Evolutionary conservation across 352 stramenopile genomes (phyloP).

Genomic region (Phytophthora chlamydospora): DNA sequence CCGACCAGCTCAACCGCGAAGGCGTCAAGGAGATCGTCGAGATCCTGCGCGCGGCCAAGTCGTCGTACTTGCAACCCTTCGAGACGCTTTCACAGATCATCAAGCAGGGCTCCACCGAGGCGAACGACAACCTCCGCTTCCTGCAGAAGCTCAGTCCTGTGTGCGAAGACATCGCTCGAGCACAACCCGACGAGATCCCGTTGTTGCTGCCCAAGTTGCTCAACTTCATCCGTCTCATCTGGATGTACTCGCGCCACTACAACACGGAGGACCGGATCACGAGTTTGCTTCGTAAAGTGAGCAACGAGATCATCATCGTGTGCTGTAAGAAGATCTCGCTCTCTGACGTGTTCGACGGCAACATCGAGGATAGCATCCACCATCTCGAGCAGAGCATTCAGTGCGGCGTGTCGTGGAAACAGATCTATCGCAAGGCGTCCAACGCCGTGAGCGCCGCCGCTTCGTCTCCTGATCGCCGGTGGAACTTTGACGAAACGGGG

Average conservation of each 20-base stretch:
- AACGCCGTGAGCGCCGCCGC: constrained; percentile 69
- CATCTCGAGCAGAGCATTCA: constrained; percentile 93
- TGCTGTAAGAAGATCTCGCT: constrained; percentile 91
- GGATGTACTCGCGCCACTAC: constrained; percentile 93
- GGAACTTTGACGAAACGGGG: constrained; percentile 94
- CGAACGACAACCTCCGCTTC: constrained; percentile 95
- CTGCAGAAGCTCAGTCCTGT: constrained; percentile 92
- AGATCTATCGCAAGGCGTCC: constrained; percentile 77
- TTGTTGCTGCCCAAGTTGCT: constrained; percentile 92
- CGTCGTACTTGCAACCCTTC: constrained; percentile 94
- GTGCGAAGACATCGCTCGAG: constrained; percentile 88
- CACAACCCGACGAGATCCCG: constrained; percentile 90
- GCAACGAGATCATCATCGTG: constrained; percentile 94
- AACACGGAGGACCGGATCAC: constrained; percentile 95
- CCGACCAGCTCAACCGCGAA: constrained; percentile 90
- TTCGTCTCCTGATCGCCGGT: constrained; percentile 57
- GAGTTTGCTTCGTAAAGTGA: constrained; percentile 93
- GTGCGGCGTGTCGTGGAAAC: constrained; percentile 93
- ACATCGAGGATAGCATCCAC: constrained; percentile 89
- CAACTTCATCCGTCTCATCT: constrained; percentile 95
- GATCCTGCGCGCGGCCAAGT: constrained; percentile 89
- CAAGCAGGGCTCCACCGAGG: constrained; percentile 90
- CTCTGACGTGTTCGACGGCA: constrained; percentile 92
- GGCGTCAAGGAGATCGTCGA: constrained; percentile 93
- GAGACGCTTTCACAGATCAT: constrained; percentile 93